Evolutionary conservation across 2,329 filamentous ascomycete genomes (phyloP), one percentile per base, ranked within the genome.

Genomic region (Calonectria multiphialidica): DNA sequence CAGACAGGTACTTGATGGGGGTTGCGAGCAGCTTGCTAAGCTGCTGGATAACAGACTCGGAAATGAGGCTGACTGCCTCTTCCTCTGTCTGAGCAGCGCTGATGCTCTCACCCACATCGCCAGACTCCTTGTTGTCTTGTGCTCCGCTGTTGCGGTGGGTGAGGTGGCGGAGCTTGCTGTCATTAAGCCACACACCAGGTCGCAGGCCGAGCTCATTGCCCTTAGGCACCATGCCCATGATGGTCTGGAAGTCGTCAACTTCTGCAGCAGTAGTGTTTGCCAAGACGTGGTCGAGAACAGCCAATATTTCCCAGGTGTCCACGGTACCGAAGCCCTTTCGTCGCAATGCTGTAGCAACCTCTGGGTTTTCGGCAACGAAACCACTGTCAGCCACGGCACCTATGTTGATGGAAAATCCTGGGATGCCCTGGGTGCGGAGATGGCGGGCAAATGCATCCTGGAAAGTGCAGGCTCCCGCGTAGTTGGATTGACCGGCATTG

Each of bases 391-490:
- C 73, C 12, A 80, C 68, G 25, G 73, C 71, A 15, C 79, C 79
- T 1, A 81, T 23, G 47, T 82, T 75, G 53, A 82, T 68, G 4
- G 76, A 68, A 8, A 67, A 75, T 6, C 67, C 77, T 2, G 72
- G 45, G 30, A 71, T 49, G n/a, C 76, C 77, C 13, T 74, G 53
- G 1, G 70, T 45, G 9, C 62, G 63, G 10, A 79, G 76, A 63
- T 76, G 73, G 28, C 73, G 78, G 1, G 76, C 76, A 42, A 87
- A 79, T 6, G 78, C 79, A 71, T 85, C 83, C 40, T 84, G 81
- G 77, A 81, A 85, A 1, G 79, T 76, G 50, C 80, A 80, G 7
- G 81, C 83, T 37, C 61, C 63, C 13, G 70, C 72, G 3, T 74
- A 74, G 42, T 72, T 87, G 47, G 80, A 77, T 59, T 87, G 85